phyloP scores from a whole-genome alignment of 345 rosid genomes.

The Gossypium arboreum region DNA sequence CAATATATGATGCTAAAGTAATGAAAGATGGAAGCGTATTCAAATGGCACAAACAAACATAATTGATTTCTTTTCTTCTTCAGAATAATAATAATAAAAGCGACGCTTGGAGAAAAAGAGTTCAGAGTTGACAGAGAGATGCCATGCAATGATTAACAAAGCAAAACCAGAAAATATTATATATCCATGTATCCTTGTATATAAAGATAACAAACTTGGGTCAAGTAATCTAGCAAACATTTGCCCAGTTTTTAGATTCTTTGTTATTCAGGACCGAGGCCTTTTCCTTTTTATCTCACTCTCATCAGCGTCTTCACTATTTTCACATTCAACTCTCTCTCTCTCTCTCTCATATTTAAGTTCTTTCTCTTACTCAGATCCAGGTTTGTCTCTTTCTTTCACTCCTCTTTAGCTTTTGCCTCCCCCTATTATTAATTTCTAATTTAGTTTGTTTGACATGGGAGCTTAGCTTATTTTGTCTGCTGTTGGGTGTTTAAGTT shows the following conservation, averaged over 20 bases:
- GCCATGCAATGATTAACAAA: neutral
- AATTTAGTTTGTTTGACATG: slow-evolving; percentile 10
- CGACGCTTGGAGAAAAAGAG: neutral
- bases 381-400: slow-evolving; percentile 45
- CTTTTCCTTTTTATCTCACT: neutral
- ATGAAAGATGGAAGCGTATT: neutral
- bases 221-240: neutral
- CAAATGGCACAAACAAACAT: neutral
- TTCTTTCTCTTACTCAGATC: slow-evolving; percentile 34
- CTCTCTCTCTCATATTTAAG: slow-evolving; percentile 7
- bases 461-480: neutral
- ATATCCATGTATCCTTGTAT: neutral
- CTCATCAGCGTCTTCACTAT: neutral
- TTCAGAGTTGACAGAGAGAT: neutral
- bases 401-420: neutral
- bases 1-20: neutral
- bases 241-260: too few species aligned
- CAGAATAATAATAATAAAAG: neutral
- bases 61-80: slow-evolving; percentile 9
- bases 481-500: slow-evolving; percentile 21
- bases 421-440: neutral
- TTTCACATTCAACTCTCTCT: slow-evolving; percentile 7
- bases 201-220: neutral
- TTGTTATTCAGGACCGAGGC: neutral
- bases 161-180: neutral